Conservation (phyloP, 2,329 filamentous ascomycete species). For the Mycosphaerella sp. region DNA sequence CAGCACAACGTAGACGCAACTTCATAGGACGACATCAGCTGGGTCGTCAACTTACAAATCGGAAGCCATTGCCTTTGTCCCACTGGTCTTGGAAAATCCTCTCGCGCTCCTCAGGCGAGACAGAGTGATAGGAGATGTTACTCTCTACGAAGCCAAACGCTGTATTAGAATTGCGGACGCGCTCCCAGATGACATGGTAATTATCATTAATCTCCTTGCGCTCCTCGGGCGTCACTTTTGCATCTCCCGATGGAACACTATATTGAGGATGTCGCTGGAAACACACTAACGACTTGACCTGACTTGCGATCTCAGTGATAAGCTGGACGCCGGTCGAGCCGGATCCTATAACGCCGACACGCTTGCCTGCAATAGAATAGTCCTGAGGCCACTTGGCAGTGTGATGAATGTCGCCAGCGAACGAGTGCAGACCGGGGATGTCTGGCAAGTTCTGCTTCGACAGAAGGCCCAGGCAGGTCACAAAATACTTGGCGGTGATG, state of each 20-base stretch:
- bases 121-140: slow-evolving; percentile 22
- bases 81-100: slow-evolving; percentile 47
- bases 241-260: slow-evolving; percentile 33
- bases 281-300: slow-evolving; percentile 28
- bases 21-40: too few species aligned
- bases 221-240: slow-evolving; percentile 27
- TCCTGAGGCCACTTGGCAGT: slow-evolving; percentile 37
- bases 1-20: too few species aligned
- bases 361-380: slow-evolving; percentile 30
- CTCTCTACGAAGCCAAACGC: slow-evolving; percentile 34
- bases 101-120: slow-evolving; percentile 37
- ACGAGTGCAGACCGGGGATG: slow-evolving; percentile 34
- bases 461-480: slow-evolving; percentile 37
- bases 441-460: slow-evolving; percentile 37
- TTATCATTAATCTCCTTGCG: slow-evolving; percentile 16
- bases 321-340: slow-evolving; percentile 41
- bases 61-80: slow-evolving; percentile 48
- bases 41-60: slow-evolving; percentile 30
- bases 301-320: slow-evolving; percentile 29
- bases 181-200: slow-evolving; percentile 29
- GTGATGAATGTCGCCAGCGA: slow-evolving; percentile 39
- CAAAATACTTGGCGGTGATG: slow-evolving; percentile 30
- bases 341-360: slow-evolving; percentile 39
- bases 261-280: slow-evolving; percentile 39
- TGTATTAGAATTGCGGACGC: slow-evolving; percentile 28